A percentile compares a stretch with the other conserved stretches of the same genome.
These are phyloP conservation scores for Kalanchoe fedtschenkoi DNA, from an alignment of 164 flowering plant species.

Conservation along the genomic window DNA sequence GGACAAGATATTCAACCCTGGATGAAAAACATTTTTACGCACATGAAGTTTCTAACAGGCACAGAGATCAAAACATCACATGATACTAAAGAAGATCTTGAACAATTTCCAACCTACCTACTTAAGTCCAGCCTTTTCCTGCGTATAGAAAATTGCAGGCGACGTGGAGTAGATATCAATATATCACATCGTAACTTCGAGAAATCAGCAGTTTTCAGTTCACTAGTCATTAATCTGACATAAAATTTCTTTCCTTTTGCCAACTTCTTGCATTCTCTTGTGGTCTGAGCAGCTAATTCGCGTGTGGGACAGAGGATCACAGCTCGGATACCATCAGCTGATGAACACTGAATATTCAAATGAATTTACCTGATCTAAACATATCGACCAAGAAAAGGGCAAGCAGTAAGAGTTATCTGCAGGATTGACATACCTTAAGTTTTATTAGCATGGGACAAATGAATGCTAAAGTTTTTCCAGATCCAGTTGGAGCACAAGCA, in stretches of 20 bases:
- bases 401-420: not conserved
- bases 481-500: conserved; percentile 98
- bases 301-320: conserved; percentile 84
- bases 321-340: conserved; percentile 68
- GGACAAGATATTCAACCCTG: conserved; percentile 90
- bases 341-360: conserved; percentile 35
- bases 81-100: not conserved
- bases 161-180: conserved; percentile 79
- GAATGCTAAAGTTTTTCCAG: conserved; percentile 94
- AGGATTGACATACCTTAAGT: conserved; percentile 47
- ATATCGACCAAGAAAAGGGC: not conserved
- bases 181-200: conserved; percentile 63
- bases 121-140: conserved; percentile 74
- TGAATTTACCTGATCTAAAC: not conserved
- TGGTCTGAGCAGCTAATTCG: conserved; percentile 81
- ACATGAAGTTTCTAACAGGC: not conserved
- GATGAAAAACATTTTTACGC: conserved; percentile 14
- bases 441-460: conserved; percentile 79
- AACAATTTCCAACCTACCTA: conserved; percentile 35
- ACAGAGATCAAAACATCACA: not conserved
- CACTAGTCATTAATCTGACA: conserved; percentile 69
- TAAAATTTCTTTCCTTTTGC: conserved; percentile 63
- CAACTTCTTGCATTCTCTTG: conserved; percentile 82
- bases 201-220: conserved; percentile 54
- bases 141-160: conserved; percentile 43